Evolutionary conservation across 805 yeast genomes (phyloP).

Genomic region (Wilhelminamyces savonicus): DNA sequence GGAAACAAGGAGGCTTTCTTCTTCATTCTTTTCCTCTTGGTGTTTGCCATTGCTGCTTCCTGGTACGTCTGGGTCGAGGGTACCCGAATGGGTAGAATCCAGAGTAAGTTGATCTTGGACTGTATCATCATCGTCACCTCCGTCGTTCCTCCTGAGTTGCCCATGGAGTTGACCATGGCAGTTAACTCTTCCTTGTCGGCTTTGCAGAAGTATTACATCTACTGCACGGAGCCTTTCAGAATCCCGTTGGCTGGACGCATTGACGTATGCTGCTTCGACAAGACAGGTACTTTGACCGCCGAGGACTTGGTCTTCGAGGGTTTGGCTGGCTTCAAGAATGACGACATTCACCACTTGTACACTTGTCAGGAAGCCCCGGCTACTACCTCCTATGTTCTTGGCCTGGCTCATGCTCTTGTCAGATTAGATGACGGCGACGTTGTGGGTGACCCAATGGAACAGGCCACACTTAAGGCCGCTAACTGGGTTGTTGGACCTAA

Average conservation of each 20-base stretch:
- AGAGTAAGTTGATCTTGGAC: slow-evolving; percentile 87
- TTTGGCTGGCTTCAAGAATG: slow-evolving; percentile 67
- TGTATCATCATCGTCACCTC: slow-evolving; percentile 95
- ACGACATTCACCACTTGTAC: slow-evolving; percentile 49
- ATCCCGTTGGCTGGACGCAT: slow-evolving; percentile 97
- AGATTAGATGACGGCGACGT: slow-evolving; percentile 92
- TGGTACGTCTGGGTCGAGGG: slow-evolving; percentile 99
- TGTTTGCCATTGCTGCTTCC: slow-evolving; percentile 91
- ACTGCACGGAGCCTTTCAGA: slow-evolving; percentile 98
- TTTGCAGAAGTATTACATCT: slow-evolving; percentile 78
- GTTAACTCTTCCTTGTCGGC: slow-evolving; percentile 89
- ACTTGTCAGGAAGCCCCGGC: slow-evolving; percentile 60
- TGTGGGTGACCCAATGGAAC: slow-evolving; percentile 99
- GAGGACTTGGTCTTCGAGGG: slow-evolving; percentile 97
- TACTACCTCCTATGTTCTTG: slow-evolving; percentile 66
- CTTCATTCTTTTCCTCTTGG: slow-evolving; percentile 81
- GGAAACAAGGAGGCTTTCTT: slow-evolving; percentile 92
- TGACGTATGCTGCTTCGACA: slow-evolving; percentile 97
- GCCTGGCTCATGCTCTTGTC: slow-evolving; percentile 95
- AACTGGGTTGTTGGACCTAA: slow-evolving; percentile 79
- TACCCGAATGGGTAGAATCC: slow-evolving; percentile 89
- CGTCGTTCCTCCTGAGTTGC: slow-evolving; percentile 97
- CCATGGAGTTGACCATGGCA: slow-evolving; percentile 98
- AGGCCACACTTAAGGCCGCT: slow-evolving; percentile 84
- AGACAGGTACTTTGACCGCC: slow-evolving; percentile 96